Base-by-base conservation (phyloP, 2,329 filamentous ascomycete genomes). In the Fusarium brevicatenulatum region DNA sequence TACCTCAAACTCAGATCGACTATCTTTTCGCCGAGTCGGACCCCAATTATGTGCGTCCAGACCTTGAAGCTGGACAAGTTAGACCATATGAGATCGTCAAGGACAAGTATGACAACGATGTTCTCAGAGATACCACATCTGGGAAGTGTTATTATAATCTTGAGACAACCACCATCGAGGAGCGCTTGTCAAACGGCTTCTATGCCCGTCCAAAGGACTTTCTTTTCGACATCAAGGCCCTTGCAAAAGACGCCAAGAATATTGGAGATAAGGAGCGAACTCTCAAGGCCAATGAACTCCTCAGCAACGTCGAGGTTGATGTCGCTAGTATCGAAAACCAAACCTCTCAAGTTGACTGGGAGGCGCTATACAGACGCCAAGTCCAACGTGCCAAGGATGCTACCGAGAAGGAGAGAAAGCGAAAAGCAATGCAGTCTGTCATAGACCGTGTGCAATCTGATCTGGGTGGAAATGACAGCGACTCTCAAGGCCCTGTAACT, bases 101-200 rank as follows among this genome's bases (percentile, higher is more conserved):
- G 75, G 95, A 99, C 80, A 91, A 91, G 71, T 89, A 96, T 72
- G 95, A 93, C 13, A 90, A 92, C 16, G 87, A 90, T 44, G 95
- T 95, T 21, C 85, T 99, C 49, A 86, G 90, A 43, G 93, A 98
- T 73, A 91, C 90, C 9, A 87, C 88, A 4, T 93, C 91, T 4
- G 91, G 91, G 64, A 97, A 96, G 81, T 96, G 95, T 81, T 98
- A 92, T 81, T 98, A 98, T 85, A 99, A 99, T 76, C 86, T 99
- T 50, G 95, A 98, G 79, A 93, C 95, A 16, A 92, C 92, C 7
- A 95, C 93, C 2, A 98, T 99, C 59, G 96, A 99, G 83, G 95
- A 97, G 80, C 91, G 96, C n/a, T 86, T 99, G 39, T 97, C 95
- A 9, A 98, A 99, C 80, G 96, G 96, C 9, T 99, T 94, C 82